Evolutionary conservation across 1,284 basidiomycete genomes (phyloP), one percentile per base, ranked within the genome.

Genomic region (Cryptococcus wingfieldii): DNA sequence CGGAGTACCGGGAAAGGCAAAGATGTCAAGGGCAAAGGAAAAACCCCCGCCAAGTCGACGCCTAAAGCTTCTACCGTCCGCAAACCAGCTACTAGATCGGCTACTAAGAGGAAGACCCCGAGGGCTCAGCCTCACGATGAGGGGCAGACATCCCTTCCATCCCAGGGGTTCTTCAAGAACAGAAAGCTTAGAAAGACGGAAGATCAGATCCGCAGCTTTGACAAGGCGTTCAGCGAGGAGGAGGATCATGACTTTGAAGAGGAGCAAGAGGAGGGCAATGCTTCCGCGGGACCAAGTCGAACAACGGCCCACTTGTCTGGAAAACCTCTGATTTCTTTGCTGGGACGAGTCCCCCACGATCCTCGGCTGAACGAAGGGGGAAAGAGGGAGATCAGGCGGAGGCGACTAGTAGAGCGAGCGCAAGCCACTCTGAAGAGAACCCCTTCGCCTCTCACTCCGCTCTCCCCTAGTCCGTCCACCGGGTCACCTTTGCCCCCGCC

Each of bases 161-260:
- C 16, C 34, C 46, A 7, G 46, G 45, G 23, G 27, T 16, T 25
- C 25, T 25, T 18, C 42, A 25, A 19, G 42, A 19, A 19, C 14
- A 44, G 42, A 4, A 50, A 46, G 16, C 42, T 50, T 5, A 38
- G 38, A 12, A 44, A 39, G 42, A 41, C 19, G 31, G 56, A 59
- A 0, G 31, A 34, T 34, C 31, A 34, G 31, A 34, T 34, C 31
- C 31, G 31, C 31, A 34, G 31, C 31, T 69, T 71, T 38, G 68
- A 63, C 3, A 58, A 47, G 6, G 50, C 53, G 8, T 72, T 68
- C 61, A 66, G 70, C 1, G 66, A 71, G 27, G 70, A 74, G 51
- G 64, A 65, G 19, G 64, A 72, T 47, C 58, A 66, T 8, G 61
- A 66, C 13, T 61, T 70, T 28, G 65, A 58, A 5, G 61, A 60